phyloP scores from a whole-genome alignment of 140 eudicot species.

The Stevia rebaudiana region DNA sequence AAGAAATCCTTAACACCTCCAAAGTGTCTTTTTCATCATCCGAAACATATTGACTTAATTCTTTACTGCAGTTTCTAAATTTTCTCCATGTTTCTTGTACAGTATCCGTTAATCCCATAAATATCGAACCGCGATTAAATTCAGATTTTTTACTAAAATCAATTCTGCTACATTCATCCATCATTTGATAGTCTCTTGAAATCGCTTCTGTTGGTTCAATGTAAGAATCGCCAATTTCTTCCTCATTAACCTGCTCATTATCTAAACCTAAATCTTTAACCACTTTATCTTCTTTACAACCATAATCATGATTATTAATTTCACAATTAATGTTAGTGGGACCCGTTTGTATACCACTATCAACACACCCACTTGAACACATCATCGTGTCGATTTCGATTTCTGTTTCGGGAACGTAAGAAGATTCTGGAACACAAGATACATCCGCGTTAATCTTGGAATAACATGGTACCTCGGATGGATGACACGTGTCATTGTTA shows the following conservation, averaged over 20 bases:
- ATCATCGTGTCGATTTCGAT: constrained; percentile 33
- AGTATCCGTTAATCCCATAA: constrained; percentile 23
- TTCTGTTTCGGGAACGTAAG: constrained; percentile 74
- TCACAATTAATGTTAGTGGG: constrained; percentile 16
- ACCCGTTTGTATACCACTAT: constrained; percentile 22
- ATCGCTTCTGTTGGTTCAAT: constrained; percentile 36
- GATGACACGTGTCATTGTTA: constrained; percentile 20
- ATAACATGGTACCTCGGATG: constrained; percentile 24
- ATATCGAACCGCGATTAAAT: constrained; percentile 14
- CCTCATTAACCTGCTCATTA: constrained; percentile 29
- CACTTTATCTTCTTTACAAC: constrained; percentile 3
- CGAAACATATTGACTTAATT: constrained; percentile 43
- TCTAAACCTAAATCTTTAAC: constrained; percentile 29
- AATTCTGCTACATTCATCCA: constrained; percentile 97
- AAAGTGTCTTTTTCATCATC: constrained; percentile 49
- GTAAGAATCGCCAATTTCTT: constrained; percentile 73
- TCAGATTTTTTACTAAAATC: constrained; percentile 46
- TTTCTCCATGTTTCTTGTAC: constrained; percentile 81
- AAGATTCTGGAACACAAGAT: constrained; percentile 78
- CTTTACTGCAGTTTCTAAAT: constrained; percentile 42
- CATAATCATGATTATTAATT: constrained; percentile 13
- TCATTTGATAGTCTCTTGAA: constrained; percentile 48
- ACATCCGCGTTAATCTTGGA: constrained; percentile 32
- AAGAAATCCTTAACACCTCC: constrained; percentile 39
- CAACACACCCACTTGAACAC: constrained; percentile 39